Base-by-base conservation (phyloP, 2,329 filamentous ascomycete species). In the Ascochyta clinopodiicola region DNA sequence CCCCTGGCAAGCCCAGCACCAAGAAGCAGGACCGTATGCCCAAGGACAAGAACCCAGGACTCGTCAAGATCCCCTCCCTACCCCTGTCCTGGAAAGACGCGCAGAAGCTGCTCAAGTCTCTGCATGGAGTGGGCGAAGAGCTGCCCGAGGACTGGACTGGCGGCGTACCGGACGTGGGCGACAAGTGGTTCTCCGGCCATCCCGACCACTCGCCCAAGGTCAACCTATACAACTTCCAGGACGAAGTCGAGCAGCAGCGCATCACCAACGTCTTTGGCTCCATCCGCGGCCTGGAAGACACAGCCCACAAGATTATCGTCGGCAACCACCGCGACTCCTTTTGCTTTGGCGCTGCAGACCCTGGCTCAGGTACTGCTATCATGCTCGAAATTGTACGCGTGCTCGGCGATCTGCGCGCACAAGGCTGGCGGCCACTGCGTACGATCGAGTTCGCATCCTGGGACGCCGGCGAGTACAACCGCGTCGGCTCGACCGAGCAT, bases 361-460 rank as follows among this genome's bases (percentile, higher is more conserved):
- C 95, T 1, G 91, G 92, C 31, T 74, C 90, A 50, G 95, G 94
- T 25, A 96, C 92, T 0, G 94, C 94, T 5, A 84, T 98, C 36
- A 89, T 99, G 83, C 83, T 98, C 49, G 95, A 99, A 78, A 82
- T 98, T 54, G 88, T 90, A 21, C 87, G 90, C 39, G 87, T 96
- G 44, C 91, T 99, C 67, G 92, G 92, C 36, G 86, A 91, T 60
- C 83, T 98, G 15, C 81, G 88, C 21, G 77, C 82, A 15, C 85
- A 87, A 53, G 94, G 93, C 48, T 99, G 95, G 95, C 85, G 90
- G 24, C 95, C 95, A 1, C 81, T 96, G 15, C 88, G 95, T n/a
- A 96, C 92, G 3, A 96, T 99, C 61, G 90, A 96, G 73, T 98
- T 99, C 75, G 92, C 93, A 70, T 96, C 91, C 31, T 99, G 95